Percentiles rank a stretch among this genome's conserved stretches.
Conservation (phyloP, 1,139 yeast species). For the Diutina pseudorugosa region DNA sequence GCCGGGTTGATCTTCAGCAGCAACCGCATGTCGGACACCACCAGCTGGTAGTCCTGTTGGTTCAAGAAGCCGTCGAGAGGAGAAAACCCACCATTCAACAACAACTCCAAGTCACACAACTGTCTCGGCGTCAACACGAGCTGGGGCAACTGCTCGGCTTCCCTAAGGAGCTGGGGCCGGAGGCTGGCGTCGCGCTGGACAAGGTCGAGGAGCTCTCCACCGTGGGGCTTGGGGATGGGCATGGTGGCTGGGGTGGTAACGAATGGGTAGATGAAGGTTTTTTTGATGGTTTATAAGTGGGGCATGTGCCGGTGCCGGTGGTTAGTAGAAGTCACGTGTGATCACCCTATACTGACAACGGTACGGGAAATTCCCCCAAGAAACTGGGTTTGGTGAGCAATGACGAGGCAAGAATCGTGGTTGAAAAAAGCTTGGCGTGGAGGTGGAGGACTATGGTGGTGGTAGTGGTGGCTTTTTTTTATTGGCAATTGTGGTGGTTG, state of each 20-base stretch:
- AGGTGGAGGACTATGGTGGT: no score
- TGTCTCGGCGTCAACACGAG: conserved; percentile 73
- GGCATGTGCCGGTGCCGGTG: no score
- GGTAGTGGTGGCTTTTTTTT: no score
- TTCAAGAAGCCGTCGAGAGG: conserved; percentile 81
- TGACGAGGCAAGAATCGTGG: no score
- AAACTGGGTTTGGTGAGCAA: no score
- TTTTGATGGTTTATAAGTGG: neutral
- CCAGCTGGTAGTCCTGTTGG: conserved; percentile 70
- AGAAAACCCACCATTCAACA: conserved; percentile 88
- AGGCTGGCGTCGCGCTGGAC: conserved; percentile 50
- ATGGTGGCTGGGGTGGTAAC: no score
- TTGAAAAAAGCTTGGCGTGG: no score
- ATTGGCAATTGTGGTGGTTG: no score
- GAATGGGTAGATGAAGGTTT: no score
- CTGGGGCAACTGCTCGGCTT: conserved; percentile 27
- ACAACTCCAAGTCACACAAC: conserved; percentile 84
- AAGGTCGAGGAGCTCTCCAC: conserved; percentile 79
- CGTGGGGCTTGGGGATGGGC: conserved; percentile 82
- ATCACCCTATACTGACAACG: neutral
- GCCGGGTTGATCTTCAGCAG: conserved; percentile 26
- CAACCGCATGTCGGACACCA: conserved; percentile 67
- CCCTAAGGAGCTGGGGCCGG: neutral
- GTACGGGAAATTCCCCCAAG: no score
- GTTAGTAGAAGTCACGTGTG: neutral